phyloP scores from a whole-genome alignment of 306 rosid genomes.

The Myrica gale region DNA sequence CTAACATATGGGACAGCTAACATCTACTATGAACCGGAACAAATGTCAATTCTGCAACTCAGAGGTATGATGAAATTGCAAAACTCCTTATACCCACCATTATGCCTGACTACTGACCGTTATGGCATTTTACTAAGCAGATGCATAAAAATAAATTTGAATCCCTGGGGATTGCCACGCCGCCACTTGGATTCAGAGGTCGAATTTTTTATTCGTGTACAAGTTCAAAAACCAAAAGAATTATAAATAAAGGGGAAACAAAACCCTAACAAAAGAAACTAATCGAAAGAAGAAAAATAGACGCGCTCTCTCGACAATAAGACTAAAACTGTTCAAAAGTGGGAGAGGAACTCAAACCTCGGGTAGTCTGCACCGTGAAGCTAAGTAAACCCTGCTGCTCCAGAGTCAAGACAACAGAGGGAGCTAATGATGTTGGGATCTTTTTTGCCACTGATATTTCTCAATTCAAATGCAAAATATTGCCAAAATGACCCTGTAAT shows the following conservation, averaged over 20 bases:
- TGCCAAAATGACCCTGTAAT: not conserved
- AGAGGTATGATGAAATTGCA: not conserved
- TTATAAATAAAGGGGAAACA: not conserved
- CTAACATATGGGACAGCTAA: not conserved
- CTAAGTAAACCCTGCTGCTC: not conserved
- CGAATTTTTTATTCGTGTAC: not conserved
- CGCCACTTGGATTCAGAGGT: not conserved
- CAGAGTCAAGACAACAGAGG: not conserved
- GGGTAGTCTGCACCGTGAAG: not conserved
- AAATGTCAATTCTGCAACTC: too few relatives aligned
- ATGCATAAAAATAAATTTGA: not conserved
- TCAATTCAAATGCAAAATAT: not conserved
- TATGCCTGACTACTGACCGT: not conserved
- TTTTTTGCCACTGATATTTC: too few relatives aligned
- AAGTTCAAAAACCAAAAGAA: not conserved
- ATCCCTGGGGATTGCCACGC: not conserved
- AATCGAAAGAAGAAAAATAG: not conserved
- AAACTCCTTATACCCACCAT: too few relatives aligned
- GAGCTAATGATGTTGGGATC: not conserved
- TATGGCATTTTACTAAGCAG: not conserved
- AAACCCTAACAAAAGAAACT: not conserved
- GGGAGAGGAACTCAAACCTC: constrained; percentile 17
- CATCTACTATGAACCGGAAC: not conserved
- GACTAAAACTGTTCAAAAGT: not conserved
- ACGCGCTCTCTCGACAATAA: not conserved